phyloP scores from a whole-genome alignment of 306 rosid species.

The Gillenia trifoliata region DNA sequence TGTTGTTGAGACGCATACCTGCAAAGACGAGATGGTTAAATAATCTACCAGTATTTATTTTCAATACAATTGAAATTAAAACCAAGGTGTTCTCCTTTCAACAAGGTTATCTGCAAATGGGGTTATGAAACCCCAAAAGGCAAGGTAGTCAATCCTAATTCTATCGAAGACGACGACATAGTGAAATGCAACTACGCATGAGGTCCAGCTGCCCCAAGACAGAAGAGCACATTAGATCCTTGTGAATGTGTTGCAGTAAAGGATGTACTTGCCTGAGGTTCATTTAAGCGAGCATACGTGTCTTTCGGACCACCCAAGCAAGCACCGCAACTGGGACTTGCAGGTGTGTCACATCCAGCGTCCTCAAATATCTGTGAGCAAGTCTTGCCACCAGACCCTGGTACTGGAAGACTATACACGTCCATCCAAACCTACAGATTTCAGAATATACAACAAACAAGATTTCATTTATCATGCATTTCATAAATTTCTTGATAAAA shows the following conservation, averaged over 20 bases:
- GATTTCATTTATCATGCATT: background rate
- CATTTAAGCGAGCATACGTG: constrained; percentile 88
- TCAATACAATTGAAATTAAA: background rate
- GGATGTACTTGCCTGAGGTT: constrained; percentile 57
- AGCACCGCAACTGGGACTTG: constrained; percentile 95
- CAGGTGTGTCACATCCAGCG: constrained; percentile 99
- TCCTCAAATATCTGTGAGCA: constrained; percentile 98
- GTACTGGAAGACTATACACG: constrained; percentile 64
- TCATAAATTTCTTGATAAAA: background rate
- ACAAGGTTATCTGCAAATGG: background rate
- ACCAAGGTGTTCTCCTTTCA: background rate
- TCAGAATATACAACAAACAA: background rate
- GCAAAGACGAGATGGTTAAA: constrained; percentile 14
- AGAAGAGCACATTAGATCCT: background rate
- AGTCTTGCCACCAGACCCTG: constrained; percentile 94
- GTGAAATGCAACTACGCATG: background rate
- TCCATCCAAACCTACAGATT: constrained; percentile 89
- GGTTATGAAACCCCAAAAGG: background rate
- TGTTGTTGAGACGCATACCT: constrained; percentile 87
- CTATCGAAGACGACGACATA: background rate
- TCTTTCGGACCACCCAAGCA: constrained; percentile 97
- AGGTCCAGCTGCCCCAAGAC: background rate
- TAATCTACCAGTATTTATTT: background rate
- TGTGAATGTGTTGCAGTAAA: background rate
- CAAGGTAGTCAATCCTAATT: background rate